Conservation (phyloP, 495 filamentous ascomycete species). For the Tuber melanosporum region DNA sequence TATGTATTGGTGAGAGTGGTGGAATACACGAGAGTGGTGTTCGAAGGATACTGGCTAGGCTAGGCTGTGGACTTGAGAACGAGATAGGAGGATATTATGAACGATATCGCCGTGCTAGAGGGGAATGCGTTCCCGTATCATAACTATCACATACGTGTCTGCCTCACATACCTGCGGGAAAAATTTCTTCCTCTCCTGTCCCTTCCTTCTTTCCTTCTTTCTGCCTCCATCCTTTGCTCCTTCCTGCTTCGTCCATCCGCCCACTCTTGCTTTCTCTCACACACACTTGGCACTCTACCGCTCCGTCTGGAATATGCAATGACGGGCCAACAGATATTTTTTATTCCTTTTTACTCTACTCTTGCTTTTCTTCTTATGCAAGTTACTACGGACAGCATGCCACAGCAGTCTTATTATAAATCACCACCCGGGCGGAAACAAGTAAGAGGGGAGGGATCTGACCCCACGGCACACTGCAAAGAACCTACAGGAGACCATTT, state of each 20-base stretch:
- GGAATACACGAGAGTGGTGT: not conserved
- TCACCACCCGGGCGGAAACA: not conserved
- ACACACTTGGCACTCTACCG: not conserved
- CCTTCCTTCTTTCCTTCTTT: not conserved
- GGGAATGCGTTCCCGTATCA: not conserved
- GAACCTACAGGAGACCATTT: not conserved
- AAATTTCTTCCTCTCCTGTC: not conserved
- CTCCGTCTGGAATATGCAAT: not conserved
- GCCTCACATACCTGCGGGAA: not conserved
- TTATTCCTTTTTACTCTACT: not conserved
- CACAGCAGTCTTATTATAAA: not conserved
- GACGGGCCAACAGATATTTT: not conserved
- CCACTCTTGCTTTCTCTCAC: not conserved
- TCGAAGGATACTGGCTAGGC: not conserved
- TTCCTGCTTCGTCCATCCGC: not conserved
- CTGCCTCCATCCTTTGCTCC: not conserved
- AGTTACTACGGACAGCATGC: not conserved
- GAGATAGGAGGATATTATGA: not conserved
- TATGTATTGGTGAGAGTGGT: not conserved
- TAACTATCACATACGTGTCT: not conserved
- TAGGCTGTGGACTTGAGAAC: not conserved
- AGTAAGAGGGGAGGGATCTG: not conserved
- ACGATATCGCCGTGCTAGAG: not conserved
- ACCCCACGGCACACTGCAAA: not conserved
- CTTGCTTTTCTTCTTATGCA: not conserved